Evolutionary conservation across 805 yeast genomes (phyloP).

Genomic region (Candida krabiensis): DNA sequence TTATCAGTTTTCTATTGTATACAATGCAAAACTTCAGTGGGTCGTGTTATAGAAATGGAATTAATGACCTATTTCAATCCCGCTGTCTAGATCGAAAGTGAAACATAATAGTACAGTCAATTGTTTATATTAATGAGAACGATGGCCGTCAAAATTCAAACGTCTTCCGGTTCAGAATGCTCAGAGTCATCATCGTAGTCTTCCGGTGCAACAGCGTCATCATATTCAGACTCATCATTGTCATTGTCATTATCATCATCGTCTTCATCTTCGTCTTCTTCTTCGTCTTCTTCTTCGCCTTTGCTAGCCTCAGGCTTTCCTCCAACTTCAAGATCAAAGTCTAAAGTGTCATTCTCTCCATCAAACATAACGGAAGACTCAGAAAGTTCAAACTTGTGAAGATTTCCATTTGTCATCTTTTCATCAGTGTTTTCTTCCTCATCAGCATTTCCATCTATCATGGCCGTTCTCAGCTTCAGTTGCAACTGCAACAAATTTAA

Average conservation of each 20-base stretch:
- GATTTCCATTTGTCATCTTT: conserved; percentile 22
- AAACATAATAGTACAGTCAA: no score
- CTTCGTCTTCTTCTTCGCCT: conserved; percentile 21
- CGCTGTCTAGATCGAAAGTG: no score
- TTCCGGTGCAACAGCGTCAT: conserved; percentile 3
- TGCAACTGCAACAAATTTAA: conserved; percentile 76
- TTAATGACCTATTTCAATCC: no score
- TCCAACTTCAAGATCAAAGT: conserved; percentile 28
- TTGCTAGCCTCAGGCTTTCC: conserved; percentile 27
- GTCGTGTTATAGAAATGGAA: no score
- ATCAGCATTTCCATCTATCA: conserved; percentile 27
- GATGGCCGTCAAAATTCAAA: no score
- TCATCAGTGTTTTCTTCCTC: conserved; percentile 30
- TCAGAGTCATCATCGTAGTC: conserved; percentile 11
- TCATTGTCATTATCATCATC: conserved; percentile 1
- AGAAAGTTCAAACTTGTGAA: conserved; percentile 13
- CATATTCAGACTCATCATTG: conserved; percentile 7
- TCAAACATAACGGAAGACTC: conserved; percentile 26
- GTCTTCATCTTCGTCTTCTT: conserved; percentile 5
- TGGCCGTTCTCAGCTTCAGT: conserved; percentile 61
- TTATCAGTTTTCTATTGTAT: no score
- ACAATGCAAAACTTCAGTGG: no score
- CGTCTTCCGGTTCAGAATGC: no score
- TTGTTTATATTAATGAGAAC: no score
- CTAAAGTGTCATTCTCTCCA: conserved; percentile 29